Evolutionary conservation across 2,329 filamentous ascomycete genomes (phyloP).

Genomic region (Ophiocordyceps sinensis): DNA sequence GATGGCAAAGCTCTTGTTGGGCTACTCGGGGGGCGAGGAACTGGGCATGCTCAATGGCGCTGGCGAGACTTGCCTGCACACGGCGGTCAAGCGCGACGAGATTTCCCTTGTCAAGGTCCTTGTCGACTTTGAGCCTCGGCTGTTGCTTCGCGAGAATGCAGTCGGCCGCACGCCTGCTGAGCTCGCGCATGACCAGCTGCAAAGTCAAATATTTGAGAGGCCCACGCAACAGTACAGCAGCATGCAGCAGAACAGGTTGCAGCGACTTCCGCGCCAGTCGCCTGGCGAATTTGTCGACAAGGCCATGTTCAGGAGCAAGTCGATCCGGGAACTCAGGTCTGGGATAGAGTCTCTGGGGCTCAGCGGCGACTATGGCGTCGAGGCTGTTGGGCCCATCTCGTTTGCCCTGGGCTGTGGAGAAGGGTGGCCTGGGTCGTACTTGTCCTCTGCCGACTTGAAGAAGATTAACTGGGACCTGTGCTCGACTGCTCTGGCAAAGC

Average conservation of each 20-base stretch:
- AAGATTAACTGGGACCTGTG: slow-evolving; percentile 20
- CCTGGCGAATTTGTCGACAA: background rate
- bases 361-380: background rate
- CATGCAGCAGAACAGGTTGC: slow-evolving; percentile 1
- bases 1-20: slow-evolving; percentile 34
- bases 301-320: background rate
- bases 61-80: slow-evolving; percentile 52
- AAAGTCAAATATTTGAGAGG: slow-evolving; percentile 21
- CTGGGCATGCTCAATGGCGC: slow-evolving; percentile 46
- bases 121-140: slow-evolving; percentile 38
- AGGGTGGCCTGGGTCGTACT: background rate
- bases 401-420: background rate
- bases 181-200: slow-evolving; percentile 41
- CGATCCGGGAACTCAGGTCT: background rate
- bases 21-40: slow-evolving; percentile 40
- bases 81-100: slow-evolving; percentile 26
- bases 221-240: slow-evolving; percentile 3
- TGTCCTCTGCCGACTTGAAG: slow-evolving; percentile 4
- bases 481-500: slow-evolving; percentile 14
- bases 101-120: slow-evolving; percentile 26
- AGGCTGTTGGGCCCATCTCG: background rate
- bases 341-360: background rate
- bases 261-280: background rate
- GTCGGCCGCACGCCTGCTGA: slow-evolving; percentile 63
- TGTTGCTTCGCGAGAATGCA: slow-evolving; percentile 59